Evolutionary conservation across 768 basidiomycete genomes (phyloP).

Genomic region (Suillus placidus): DNA sequence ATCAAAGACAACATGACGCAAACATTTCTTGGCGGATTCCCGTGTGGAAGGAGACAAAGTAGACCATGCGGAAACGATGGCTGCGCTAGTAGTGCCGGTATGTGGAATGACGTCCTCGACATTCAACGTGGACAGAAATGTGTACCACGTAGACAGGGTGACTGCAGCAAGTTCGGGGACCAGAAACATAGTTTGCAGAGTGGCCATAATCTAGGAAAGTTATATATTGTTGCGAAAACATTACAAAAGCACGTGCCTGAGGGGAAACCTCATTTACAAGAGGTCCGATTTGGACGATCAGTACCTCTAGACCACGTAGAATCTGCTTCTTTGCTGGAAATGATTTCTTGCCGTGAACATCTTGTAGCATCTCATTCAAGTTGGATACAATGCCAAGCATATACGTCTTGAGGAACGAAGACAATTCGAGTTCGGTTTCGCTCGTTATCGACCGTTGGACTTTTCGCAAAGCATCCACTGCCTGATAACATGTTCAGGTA

Average conservation of each 20-base stretch:
- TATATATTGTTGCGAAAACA: conserved; percentile 9
- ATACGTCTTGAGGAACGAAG: conserved; percentile 67
- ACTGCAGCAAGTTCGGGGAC: conserved; percentile 76
- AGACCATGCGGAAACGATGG: conserved; percentile 79
- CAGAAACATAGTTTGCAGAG: conserved; percentile 85
- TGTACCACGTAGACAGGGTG: conserved; percentile 78
- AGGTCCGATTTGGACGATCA: conserved; percentile 72
- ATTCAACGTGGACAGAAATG: conserved; percentile 70
- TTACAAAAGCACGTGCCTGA: conserved; percentile 58
- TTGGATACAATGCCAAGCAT: conserved; percentile 85
- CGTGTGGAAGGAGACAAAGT: conserved; percentile 56
- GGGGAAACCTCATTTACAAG: conserved; percentile 78
- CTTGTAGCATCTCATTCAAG: conserved; percentile 86
- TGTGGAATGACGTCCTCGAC: conserved; percentile 78
- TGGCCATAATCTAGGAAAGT: conserved; percentile 83
- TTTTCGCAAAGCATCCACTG: conserved; percentile 46
- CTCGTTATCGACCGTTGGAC: conserved; percentile 39
- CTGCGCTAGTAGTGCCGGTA: conserved; percentile 85
- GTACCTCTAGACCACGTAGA: conserved; percentile 72
- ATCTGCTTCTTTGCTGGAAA: conserved; percentile 72
- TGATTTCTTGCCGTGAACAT: conserved; percentile 79
- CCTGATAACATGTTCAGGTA: conserved; percentile 44
- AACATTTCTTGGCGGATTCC: conserved; percentile 54
- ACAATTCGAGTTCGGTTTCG: conserved; percentile 43
- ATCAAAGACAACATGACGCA: conserved; percentile 72